Evolutionary conservation across 306 rosid genomes (phyloP).

Genomic region (Vachellia pachyceras): DNA sequence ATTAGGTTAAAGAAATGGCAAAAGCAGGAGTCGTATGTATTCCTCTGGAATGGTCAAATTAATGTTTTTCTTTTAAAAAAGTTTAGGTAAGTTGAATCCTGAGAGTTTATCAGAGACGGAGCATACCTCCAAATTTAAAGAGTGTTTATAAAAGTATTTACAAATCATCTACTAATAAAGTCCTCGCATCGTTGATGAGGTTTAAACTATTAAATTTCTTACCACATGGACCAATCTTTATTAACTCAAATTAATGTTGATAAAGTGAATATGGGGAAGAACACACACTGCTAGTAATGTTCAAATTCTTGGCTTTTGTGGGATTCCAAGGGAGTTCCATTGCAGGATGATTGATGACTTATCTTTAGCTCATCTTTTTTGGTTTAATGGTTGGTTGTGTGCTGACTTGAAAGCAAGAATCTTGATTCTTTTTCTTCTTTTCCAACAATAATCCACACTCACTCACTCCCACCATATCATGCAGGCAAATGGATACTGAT

Average conservation of each 20-base stretch:
- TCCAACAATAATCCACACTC: neutral
- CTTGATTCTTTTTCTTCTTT: neutral
- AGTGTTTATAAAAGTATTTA: too few species aligned
- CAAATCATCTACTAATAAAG: too few species aligned
- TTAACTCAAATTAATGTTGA: too few species aligned
- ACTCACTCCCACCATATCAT: neutral
- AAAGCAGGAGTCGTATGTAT: neutral
- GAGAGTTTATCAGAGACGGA: too few species aligned
- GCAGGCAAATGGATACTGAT: neutral
- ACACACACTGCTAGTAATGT: conserved; percentile 2
- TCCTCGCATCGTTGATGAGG: too few species aligned
- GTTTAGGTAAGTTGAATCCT: too few species aligned
- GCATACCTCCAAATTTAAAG: too few species aligned
- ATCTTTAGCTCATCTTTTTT: conserved; percentile 16
- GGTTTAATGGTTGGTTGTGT: neutral
- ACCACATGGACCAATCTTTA: too few species aligned
- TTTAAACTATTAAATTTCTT: too few species aligned
- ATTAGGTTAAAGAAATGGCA: neutral
- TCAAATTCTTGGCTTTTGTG: neutral
- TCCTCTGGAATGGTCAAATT: neutral
- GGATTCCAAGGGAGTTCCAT: conserved; percentile 6
- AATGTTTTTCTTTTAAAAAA: neutral
- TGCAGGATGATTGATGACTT: neutral
- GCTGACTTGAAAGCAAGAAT: conserved; percentile 6
- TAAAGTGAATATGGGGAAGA: too few species aligned